Evolutionary conservation across 176 grass and related monocot genomes (phyloP).

Genomic region (Thalia dealbata): DNA sequence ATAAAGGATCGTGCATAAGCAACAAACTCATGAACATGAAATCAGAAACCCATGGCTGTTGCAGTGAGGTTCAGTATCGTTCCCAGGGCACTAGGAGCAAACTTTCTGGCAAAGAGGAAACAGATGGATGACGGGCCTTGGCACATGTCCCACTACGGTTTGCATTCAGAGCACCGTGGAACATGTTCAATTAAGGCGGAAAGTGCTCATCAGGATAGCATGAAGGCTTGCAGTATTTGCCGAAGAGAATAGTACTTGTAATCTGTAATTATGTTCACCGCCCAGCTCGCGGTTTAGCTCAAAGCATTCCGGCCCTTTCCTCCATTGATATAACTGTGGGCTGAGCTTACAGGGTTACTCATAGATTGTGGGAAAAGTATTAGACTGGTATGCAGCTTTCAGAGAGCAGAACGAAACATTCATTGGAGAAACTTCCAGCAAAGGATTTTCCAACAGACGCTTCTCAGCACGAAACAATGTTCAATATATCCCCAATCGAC

Average conservation of each 20-base stretch:
- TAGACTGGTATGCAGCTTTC: constrained; percentile 83
- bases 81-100: constrained; percentile 36
- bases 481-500: too few relatives aligned
- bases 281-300: constrained; percentile 50
- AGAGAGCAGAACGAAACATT: constrained; percentile 71
- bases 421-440: constrained; percentile 81
- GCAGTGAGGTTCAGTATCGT: constrained; percentile 50
- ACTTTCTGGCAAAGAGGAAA: constrained; percentile 89
- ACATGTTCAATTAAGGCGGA: constrained; percentile 45
- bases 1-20: too few relatives aligned
- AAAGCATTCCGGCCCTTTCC: constrained; percentile 78
- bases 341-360: constrained; percentile 46
- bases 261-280: constrained; percentile 36
- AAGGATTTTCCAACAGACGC: constrained; percentile 67
- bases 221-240: constrained; percentile 43
- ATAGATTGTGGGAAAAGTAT: constrained; percentile 49
- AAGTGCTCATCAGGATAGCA: constrained; percentile 96
- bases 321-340: constrained; percentile 39
- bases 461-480: constrained; percentile 26
- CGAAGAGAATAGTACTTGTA: constrained; percentile 50
- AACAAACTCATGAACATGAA: not conserved
- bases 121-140: constrained; percentile 25
- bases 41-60: constrained; percentile 47
- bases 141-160: constrained; percentile 76
- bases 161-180: constrained; percentile 36